These are phyloP conservation scores for Boechera retrofracta DNA, from an alignment of 345 rosid species.

Conservation along the genomic window DNA sequence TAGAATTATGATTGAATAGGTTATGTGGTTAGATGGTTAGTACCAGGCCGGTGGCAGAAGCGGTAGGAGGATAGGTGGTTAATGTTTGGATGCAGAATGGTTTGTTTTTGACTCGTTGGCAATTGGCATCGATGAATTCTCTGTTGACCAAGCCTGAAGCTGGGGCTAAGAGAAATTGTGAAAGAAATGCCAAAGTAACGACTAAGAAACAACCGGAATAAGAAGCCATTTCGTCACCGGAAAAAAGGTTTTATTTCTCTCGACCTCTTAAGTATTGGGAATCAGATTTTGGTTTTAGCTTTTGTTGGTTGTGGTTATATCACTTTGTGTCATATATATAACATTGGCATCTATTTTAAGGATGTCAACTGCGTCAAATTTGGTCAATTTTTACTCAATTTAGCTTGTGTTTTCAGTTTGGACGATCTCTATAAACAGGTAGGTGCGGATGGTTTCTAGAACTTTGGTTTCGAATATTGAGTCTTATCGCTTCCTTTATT, in stretches of 20 bases:
- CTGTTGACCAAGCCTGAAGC: conserved; percentile 7
- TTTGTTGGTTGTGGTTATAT: background rate
- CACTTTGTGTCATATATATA: conserved; percentile 5
- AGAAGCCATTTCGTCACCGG: conserved; percentile 36
- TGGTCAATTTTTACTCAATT: conserved; percentile 17
- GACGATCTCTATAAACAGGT: conserved; percentile 3
- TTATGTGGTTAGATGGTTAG: conserved; percentile 1
- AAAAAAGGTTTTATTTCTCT: conserved; percentile 3
- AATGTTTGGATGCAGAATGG: conserved; percentile 32
- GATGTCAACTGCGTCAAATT: background rate
- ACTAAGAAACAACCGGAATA: conserved; percentile 27
- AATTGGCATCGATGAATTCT: conserved; percentile 34
- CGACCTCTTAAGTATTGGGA: conserved; percentile 6
- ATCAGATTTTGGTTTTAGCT: conserved; percentile 33
- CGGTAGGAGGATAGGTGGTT: conserved; percentile 32
- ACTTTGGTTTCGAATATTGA: background rate
- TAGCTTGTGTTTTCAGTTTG: background rate
- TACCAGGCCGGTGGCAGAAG: conserved; percentile 36
- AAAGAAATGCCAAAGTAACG: conserved; percentile 28
- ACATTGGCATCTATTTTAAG: conserved; percentile 16
- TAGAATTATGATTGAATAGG: background rate
- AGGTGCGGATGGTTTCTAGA: background rate
- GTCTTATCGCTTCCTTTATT: conserved; percentile 1
- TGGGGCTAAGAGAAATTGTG: conserved; percentile 34
- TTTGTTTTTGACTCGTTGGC: conserved; percentile 35